Percentiles rank a stretch among this genome's conserved stretches.
Evolutionary conservation across 129 eudicot genomes (phyloP).

Genomic region (Heracleum sosnowskyi): DNA sequence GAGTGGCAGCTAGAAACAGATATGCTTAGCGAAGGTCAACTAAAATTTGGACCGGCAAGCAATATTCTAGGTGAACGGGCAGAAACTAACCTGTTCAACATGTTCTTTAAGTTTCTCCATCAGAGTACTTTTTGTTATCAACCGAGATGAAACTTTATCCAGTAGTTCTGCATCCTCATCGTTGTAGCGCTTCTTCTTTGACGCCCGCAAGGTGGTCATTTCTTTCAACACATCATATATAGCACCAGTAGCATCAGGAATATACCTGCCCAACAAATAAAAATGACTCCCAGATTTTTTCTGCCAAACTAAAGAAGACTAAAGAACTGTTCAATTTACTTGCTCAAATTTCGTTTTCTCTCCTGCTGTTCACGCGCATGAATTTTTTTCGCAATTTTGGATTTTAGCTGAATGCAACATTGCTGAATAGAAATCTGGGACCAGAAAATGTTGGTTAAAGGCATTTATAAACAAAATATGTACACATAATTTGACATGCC

Average conservation of each 20-base stretch:
- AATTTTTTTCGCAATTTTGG: constrained; percentile 85
- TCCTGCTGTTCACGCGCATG: constrained; percentile 99
- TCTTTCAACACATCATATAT: constrained; percentile 61
- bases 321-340: constrained; percentile 29
- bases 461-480: not conserved
- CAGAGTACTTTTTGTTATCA: constrained; percentile 51
- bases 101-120: constrained; percentile 83
- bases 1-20: not conserved
- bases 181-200: constrained; percentile 54
- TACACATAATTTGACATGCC: not conserved
- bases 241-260: constrained; percentile 71
- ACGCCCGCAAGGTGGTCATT: constrained; percentile 43
- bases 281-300: not conserved
- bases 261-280: constrained; percentile 42
- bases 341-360: constrained; percentile 83
- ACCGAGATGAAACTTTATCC: constrained; percentile 42
- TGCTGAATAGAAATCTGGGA: constrained; percentile 77
- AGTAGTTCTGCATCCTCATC: constrained; percentile 72
- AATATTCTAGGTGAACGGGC: not conserved
- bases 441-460: constrained; percentile 14
- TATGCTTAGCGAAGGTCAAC: not conserved
- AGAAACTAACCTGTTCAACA: constrained; percentile 71
- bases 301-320: not conserved
- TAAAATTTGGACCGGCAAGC: not conserved
- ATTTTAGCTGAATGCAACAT: constrained; percentile 77